phyloP scores from a whole-genome alignment of 2,329 filamentous ascomycete species.

The Sphaceloma murrayae region DNA sequence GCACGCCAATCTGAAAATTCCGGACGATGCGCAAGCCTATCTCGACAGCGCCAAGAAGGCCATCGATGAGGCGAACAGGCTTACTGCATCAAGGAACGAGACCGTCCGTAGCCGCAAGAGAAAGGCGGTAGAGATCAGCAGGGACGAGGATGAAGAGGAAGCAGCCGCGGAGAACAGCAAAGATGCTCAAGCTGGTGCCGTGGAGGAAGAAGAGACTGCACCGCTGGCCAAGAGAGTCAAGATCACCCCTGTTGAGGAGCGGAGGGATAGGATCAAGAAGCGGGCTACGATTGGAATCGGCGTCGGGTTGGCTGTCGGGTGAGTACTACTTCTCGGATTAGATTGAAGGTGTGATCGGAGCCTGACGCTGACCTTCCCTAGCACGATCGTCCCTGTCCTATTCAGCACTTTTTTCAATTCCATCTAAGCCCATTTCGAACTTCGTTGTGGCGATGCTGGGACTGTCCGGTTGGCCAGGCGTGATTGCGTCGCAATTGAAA shows the following conservation, averaged over 20 bases:
- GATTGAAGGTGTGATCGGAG: not conserved
- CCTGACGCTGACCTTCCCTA: not conserved
- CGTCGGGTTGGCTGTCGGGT: constrained; percentile 84
- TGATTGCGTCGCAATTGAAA: too few relatives aligned
- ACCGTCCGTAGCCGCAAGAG: constrained; percentile 48
- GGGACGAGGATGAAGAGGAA: constrained; percentile 41
- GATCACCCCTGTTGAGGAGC: constrained; percentile 65
- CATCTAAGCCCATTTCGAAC: too few relatives aligned
- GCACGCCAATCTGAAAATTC: constrained; percentile 56
- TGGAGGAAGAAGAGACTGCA: constrained; percentile 37
- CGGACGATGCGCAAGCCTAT: constrained; percentile 73
- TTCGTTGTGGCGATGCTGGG: too few relatives aligned
- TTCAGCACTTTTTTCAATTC: constrained; percentile 10
- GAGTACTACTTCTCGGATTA: constrained; percentile 44
- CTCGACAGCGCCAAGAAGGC: constrained; percentile 79
- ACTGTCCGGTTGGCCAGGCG: too few relatives aligned
- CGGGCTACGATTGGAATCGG: constrained; percentile 78
- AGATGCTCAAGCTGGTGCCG: not conserved
- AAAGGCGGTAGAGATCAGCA: constrained; percentile 61
- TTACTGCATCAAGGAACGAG: constrained; percentile 29
- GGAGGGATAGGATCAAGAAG: constrained; percentile 77
- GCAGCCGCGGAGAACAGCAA: constrained; percentile 30
- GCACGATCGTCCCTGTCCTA: not conserved
- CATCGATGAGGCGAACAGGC: constrained; percentile 62
- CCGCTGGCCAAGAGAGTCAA: constrained; percentile 63